Evolutionary conservation across 2,329 filamentous ascomycete genomes (phyloP).

Genomic region (Akanthomyces dipterigenus): DNA sequence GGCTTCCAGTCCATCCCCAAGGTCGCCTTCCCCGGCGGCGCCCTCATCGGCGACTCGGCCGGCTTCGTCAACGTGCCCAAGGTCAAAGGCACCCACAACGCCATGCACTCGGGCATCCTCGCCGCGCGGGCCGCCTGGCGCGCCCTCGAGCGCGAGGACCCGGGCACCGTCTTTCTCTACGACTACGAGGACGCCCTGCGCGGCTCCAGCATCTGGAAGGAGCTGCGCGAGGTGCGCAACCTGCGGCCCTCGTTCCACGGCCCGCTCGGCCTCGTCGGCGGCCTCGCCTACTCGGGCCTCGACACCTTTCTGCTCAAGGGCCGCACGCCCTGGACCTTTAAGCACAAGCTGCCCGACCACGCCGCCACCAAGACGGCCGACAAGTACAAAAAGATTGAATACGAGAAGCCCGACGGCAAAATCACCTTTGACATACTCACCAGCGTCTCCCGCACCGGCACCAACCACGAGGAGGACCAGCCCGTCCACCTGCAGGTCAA

Average conservation of each 20-base stretch:
- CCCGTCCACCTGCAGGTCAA: conserved; percentile 91
- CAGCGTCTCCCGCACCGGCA: conserved; percentile 88
- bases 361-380: conserved; percentile 74
- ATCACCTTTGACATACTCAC: conserved; percentile 95
- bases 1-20: conserved; percentile 98
- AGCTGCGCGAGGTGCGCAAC: conserved; percentile 91
- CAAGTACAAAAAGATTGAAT: conserved; percentile 81
- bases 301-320: conserved; percentile 86
- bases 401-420: conserved; percentile 92
- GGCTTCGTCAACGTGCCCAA: conserved; percentile 97
- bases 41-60: conserved; percentile 90
- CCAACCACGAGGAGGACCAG: conserved; percentile 98
- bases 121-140: conserved; percentile 85
- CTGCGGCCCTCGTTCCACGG: conserved; percentile 93
- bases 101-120: conserved; percentile 96
- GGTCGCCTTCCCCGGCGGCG: conserved; percentile 91
- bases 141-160: conserved; percentile 53
- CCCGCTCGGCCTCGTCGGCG: conserved; percentile 81
- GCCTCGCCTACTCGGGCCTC: conserved; percentile 85
- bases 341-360: conserved; percentile 72
- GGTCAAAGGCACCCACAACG: conserved; percentile 96
- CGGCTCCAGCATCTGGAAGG: conserved; percentile 83
- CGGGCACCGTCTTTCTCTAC: conserved; percentile 79
- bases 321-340: conserved; percentile 83
- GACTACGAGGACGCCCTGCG: conserved; percentile 89